A percentile compares a stretch with the other conserved stretches of the same genome.
Conservation (phyloP, 2,329 filamentous ascomycete species). For the Aspergillus hiratsukae region DNA sequence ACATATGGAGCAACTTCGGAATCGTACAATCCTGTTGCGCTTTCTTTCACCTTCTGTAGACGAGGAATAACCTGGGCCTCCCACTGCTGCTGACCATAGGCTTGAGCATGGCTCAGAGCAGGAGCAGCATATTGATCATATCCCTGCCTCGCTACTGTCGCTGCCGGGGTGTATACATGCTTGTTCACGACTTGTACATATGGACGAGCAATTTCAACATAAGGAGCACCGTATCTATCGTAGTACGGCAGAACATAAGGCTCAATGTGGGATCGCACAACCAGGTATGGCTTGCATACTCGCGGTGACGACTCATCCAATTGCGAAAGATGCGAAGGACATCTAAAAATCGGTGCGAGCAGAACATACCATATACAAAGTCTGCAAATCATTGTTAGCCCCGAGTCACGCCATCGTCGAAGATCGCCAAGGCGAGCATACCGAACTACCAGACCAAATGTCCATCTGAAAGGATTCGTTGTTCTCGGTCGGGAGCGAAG, state of each 20-base stretch:
- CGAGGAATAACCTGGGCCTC: constrained; percentile 71
- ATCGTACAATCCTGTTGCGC: constrained; percentile 64
- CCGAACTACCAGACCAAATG: constrained; percentile 32
- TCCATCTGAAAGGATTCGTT: constrained; percentile 28
- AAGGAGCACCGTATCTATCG: constrained; percentile 74
- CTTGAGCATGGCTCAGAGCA: constrained; percentile 61
- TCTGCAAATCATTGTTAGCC: constrained; percentile 42
- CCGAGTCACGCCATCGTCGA: not conserved
- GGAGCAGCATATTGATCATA: constrained; percentile 71
- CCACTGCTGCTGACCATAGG: constrained; percentile 70
- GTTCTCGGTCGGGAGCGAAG: constrained; percentile 10
- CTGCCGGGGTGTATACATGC: constrained; percentile 64
- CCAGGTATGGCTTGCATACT: constrained; percentile 76
- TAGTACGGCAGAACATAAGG: constrained; percentile 86
- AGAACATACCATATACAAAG: constrained; percentile 82
- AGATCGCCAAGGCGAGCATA: constrained; percentile 15
- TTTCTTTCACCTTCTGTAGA: constrained; percentile 59
- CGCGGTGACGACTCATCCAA: constrained; percentile 66
- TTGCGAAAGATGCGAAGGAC: constrained; percentile 64
- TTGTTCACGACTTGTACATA: constrained; percentile 60
- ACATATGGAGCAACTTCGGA: constrained; percentile 70
- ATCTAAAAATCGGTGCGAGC: constrained; percentile 74
- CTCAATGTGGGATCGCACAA: constrained; percentile 60
- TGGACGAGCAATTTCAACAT: constrained; percentile 70
- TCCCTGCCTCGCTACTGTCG: constrained; percentile 56